Percentiles rank a stretch among this genome's conserved stretches.
These are phyloP conservation scores for California macrophylla DNA, from an alignment of 441 rosid species.

Conservation along the genomic window DNA sequence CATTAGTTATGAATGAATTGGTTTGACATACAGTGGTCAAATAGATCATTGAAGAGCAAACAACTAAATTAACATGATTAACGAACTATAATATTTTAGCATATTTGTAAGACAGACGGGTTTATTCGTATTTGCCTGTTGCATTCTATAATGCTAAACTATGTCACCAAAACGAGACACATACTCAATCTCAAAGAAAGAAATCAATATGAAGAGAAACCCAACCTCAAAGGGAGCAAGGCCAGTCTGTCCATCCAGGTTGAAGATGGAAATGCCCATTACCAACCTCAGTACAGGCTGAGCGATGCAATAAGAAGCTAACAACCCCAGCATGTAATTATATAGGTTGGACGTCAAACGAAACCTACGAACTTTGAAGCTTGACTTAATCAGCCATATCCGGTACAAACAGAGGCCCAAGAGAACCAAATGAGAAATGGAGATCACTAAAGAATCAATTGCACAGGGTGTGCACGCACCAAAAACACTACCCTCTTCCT, in stretches of 20 bases:
- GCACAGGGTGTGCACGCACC: slow-evolving; percentile 94
- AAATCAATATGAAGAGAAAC: slow-evolving; percentile 4
- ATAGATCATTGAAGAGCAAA: neutral
- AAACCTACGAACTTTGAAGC: slow-evolving; percentile 53
- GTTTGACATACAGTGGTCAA: neutral
- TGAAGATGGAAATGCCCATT: slow-evolving; percentile 66
- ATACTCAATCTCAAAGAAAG: neutral
- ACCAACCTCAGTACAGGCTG: slow-evolving; percentile 82
- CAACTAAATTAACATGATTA: neutral
- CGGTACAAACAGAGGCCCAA: slow-evolving; percentile 61
- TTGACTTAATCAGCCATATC: slow-evolving; percentile 59
- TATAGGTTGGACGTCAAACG: slow-evolving; percentile 67
- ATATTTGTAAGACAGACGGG: neutral
- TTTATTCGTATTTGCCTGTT: neutral
- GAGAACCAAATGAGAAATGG: slow-evolving; percentile 55
- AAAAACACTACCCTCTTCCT: slow-evolving; percentile 66
- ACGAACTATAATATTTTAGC: neutral
- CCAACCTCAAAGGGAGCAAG: slow-evolving; percentile 86
- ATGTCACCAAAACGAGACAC: neutral
- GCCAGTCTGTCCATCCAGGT: slow-evolving; percentile 59
- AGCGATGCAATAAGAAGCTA: slow-evolving; percentile 64
- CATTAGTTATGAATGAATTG: neutral
- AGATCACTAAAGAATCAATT: slow-evolving; percentile 63
- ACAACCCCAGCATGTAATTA: slow-evolving; percentile 47
- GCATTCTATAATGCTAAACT: neutral